Conservation (phyloP, 2,329 filamentous ascomycete species). For the Ceratocystis smalleyi region DNA sequence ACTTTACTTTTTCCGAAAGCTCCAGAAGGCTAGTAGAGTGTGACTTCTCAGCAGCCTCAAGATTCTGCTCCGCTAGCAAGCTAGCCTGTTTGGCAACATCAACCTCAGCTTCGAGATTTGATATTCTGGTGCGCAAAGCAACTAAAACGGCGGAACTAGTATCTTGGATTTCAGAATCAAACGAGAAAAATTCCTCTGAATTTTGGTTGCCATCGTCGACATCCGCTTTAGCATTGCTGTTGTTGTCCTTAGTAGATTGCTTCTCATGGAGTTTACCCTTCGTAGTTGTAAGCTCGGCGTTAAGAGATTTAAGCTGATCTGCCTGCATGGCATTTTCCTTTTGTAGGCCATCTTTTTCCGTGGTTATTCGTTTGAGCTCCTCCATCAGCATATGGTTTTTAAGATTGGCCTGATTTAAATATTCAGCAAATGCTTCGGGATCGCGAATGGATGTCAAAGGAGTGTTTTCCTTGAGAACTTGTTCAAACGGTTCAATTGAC, state of each 20-base stretch:
- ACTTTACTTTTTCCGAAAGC: constrained; percentile 28
- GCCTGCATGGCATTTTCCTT: constrained; percentile 45
- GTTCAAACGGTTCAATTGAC: constrained; percentile 85
- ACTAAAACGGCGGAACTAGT: constrained; percentile 54
- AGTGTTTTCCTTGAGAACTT: constrained; percentile 78
- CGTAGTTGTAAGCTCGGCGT: constrained; percentile 33
- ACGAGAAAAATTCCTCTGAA: constrained; percentile 65
- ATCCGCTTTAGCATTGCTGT: constrained; percentile 24
- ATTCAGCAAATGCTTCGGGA: constrained; percentile 70
- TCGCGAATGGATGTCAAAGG: constrained; percentile 80
- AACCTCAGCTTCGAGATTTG: constrained; percentile 53
- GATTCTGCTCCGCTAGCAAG: constrained; percentile 46
- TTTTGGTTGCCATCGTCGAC: constrained; percentile 22
- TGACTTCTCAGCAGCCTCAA: constrained; percentile 53
- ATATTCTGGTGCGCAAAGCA: constrained; percentile 53
- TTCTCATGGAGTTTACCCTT: constrained; percentile 21
- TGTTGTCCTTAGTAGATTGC: constrained; percentile 14
- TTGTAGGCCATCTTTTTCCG: constrained; percentile 65
- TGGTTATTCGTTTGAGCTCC: constrained; percentile 73
- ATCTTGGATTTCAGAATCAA: constrained; percentile 73
- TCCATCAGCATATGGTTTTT: constrained; percentile 89
- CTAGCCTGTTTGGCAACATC: constrained; percentile 55
- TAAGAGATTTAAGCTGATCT: constrained; percentile 27
- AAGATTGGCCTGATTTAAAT: constrained; percentile 69
- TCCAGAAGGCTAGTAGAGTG: constrained; percentile 28